Evolutionary conservation across 2,329 filamentous ascomycete genomes (phyloP), one percentile per base, ranked within the genome.

Genomic region (Ceratocystis cacaofunesta): DNA sequence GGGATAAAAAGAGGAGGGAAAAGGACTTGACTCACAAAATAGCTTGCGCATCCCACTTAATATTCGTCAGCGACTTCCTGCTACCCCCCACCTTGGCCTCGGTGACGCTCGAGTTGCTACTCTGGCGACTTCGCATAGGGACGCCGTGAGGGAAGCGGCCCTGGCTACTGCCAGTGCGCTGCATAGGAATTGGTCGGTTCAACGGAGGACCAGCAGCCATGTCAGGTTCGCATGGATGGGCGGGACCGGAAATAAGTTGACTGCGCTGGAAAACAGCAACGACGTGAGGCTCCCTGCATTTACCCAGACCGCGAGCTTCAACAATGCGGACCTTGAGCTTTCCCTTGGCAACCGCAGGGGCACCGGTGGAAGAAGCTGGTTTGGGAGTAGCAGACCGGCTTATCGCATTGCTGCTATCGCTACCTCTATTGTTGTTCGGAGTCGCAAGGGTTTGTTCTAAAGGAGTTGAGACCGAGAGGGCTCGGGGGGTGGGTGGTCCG

Each of bases 191-290:
- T 17, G 65, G 65, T n/a, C 61, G 48, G 41, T 66, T 66, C 43
- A 52, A 30, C 7, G 57, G 57, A 12, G 52, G 50, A 22, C 10
- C 62, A 43, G 64, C 64, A 44, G 82, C 80, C 65, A 78, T 73
- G 60, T 71, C 78, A 44, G 84, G 80, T 57, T 88, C 86, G 41
- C 81, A 79, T 28, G 81, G 76, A 65, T 79, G 79, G 44, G 86
- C 84, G 12, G 92, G 89, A 65, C 89, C 87, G 0, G 94, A 97
- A 65, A 99, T 96, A 71, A 95, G 87, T 75, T 99, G 94, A 72
- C 92, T 96, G 74, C 90, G 89, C 74, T 99, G 94, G 72, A 97
- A 99, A 30, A 96, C 92, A 67, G 89, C 95, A 10, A 99, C 91
- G 63, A 96, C 90, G 72, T 99, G 99, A 1, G 94, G 94, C 71